phyloP scores from a whole-genome alignment of 306 rosid species.

The Urtica urens region DNA sequence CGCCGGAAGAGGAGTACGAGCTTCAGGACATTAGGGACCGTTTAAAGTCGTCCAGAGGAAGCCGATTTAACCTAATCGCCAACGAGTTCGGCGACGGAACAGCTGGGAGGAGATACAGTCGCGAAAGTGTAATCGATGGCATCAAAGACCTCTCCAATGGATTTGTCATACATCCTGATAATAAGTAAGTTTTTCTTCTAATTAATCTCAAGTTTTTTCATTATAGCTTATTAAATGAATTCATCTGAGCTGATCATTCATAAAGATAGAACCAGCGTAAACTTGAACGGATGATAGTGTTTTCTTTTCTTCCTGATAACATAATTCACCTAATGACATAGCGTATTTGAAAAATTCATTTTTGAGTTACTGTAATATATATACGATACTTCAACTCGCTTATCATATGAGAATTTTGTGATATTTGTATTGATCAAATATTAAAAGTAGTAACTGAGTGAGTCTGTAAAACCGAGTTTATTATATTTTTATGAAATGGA shows the following conservation, averaged over 20 bases:
- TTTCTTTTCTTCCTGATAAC: background rate
- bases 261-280: background rate
- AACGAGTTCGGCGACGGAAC: slow-evolving; percentile 29
- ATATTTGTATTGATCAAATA: too few relatives aligned
- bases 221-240: background rate
- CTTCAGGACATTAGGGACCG: slow-evolving; percentile 46
- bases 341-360: too few relatives aligned
- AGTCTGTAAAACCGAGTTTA: too few relatives aligned
- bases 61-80: slow-evolving; percentile 49
- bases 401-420: too few relatives aligned
- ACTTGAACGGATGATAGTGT: background rate
- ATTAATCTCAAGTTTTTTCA: background rate
- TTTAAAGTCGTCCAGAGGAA: slow-evolving; percentile 60
- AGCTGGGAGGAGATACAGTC: slow-evolving; percentile 37
- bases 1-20: slow-evolving; percentile 31
- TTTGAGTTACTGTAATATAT: too few relatives aligned
- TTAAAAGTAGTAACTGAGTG: too few relatives aligned
- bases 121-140: slow-evolving; percentile 37
- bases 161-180: slow-evolving; percentile 47
- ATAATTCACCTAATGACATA: too few relatives aligned
- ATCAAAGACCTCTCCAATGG: slow-evolving; percentile 29
- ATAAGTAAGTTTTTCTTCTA: slow-evolving; percentile 30
- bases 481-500: background rate
- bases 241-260: too few relatives aligned
- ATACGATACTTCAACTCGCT: too few relatives aligned